These are phyloP conservation scores for Dactylonectria estremocensis DNA, from an alignment of 2,329 filamentous ascomycete genomes.

Conservation along the genomic window DNA sequence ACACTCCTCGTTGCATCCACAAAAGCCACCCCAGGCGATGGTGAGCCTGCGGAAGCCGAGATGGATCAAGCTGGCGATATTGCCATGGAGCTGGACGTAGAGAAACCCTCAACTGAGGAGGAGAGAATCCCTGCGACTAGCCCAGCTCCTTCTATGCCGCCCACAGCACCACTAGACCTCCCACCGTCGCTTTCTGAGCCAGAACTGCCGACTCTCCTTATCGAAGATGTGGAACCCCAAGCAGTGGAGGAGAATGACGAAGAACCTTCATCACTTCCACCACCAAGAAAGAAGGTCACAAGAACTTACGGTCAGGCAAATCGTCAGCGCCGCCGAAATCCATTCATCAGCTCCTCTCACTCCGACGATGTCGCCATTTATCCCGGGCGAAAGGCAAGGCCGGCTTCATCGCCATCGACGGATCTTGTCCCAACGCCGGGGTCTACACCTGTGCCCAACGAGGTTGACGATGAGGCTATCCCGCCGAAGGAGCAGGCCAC, in stretches of 20 bases:
- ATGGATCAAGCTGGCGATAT: slow-evolving; percentile 32
- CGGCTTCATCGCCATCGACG: slow-evolving; percentile 33
- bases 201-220: slow-evolving; percentile 53
- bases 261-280: slow-evolving; percentile 50
- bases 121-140: slow-evolving; percentile 59
- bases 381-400: slow-evolving; percentile 24
- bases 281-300: slow-evolving; percentile 35
- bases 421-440: slow-evolving; percentile 21
- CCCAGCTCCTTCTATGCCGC: slow-evolving; percentile 51
- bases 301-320: slow-evolving; percentile 44
- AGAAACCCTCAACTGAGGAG: slow-evolving; percentile 46
- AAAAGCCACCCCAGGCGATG: slow-evolving; percentile 52
- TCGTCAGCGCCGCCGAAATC: slow-evolving; percentile 41
- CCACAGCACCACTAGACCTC: slow-evolving; percentile 40
- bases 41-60: slow-evolving; percentile 25
- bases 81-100: slow-evolving; percentile 25
- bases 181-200: slow-evolving; percentile 47
- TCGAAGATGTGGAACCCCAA: slow-evolving; percentile 38
- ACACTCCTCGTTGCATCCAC: slow-evolving; percentile 48
- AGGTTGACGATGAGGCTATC: slow-evolving; percentile 15
- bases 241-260: slow-evolving; percentile 34
- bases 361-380: slow-evolving; percentile 43
- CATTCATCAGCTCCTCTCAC: slow-evolving; percentile 51
- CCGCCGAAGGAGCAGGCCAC: slow-evolving; percentile 1
- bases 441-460: slow-evolving; percentile 33